Conservation (phyloP, 768 basidiomycete genomes). For the Scleroderma bovista region DNA sequence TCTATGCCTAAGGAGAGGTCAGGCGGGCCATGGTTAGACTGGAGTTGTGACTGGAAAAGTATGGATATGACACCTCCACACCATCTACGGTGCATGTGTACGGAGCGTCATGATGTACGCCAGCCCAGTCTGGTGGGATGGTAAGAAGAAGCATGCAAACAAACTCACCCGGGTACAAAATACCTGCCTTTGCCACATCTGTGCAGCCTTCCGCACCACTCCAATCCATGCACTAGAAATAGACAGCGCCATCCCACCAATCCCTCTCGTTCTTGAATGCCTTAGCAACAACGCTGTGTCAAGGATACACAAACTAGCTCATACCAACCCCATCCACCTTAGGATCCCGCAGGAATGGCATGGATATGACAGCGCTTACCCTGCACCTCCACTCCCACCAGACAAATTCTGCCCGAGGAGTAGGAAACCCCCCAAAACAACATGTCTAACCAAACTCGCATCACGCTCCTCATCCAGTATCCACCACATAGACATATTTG, state of each 20-base stretch:
- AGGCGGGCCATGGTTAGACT: too few relatives aligned
- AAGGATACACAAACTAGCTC: slow-evolving; percentile 5
- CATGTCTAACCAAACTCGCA: too few relatives aligned
- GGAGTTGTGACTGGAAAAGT: too few relatives aligned
- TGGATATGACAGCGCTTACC: too few relatives aligned
- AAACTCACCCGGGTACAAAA: neutral
- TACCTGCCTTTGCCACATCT: slow-evolving; percentile 21
- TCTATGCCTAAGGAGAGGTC: too few relatives aligned
- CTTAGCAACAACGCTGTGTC: neutral
- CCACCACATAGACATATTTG: too few relatives aligned
- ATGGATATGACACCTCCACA: too few relatives aligned
- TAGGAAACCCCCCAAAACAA: too few relatives aligned
- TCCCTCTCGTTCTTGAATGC: slow-evolving; percentile 1
- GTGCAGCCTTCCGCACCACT: slow-evolving; percentile 30
- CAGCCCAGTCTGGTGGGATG: neutral
- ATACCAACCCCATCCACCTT: neutral
- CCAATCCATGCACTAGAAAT: slow-evolving; percentile 27
- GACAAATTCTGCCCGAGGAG: too few relatives aligned
- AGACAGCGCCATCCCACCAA: slow-evolving; percentile 30
- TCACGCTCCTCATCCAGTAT: too few relatives aligned
- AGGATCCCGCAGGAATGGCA: neutral
- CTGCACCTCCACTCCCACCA: too few relatives aligned
- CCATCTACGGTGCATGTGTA: neutral
- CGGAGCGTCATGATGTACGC: neutral
- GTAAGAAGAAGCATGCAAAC: neutral